A percentile compares a stretch with the other conserved stretches of the same genome.
These are phyloP conservation scores for Ustilago bromivora DNA, from an alignment of 1,284 basidiomycete species.

Conservation along the genomic window DNA sequence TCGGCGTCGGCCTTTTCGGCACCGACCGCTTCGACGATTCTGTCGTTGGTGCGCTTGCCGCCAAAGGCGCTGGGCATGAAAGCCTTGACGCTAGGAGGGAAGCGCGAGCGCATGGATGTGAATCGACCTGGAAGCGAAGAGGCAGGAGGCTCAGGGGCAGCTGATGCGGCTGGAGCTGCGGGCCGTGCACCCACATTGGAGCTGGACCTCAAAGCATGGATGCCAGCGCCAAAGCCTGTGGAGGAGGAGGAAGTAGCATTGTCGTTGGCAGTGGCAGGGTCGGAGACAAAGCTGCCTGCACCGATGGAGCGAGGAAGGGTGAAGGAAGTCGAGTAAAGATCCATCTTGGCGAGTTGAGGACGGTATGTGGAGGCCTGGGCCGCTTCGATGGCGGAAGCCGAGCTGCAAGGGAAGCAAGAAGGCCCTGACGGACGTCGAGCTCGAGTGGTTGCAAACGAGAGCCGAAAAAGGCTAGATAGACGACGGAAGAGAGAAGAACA, in stretches of 20 bases:
- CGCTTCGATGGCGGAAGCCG: slow-evolving; percentile 14
- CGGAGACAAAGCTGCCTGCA: slow-evolving; percentile 38
- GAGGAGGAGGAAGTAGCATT: slow-evolving; percentile 24
- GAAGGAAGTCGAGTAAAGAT: slow-evolving; percentile 62
- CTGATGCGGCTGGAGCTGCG: slow-evolving; percentile 14
- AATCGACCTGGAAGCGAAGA: slow-evolving; percentile 55
- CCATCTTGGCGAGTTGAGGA: slow-evolving; percentile 38
- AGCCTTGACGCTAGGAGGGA: slow-evolving; percentile 65
- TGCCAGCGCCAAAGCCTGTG: slow-evolving; percentile 11
- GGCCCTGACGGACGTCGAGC: slow-evolving; percentile 21
- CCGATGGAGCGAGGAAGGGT: slow-evolving; percentile 57
- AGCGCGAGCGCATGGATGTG: slow-evolving; percentile 64
- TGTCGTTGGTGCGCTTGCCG: slow-evolving; percentile 61
- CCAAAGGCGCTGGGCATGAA: slow-evolving; percentile 66
- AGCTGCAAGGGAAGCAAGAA: slow-evolving; percentile 26
- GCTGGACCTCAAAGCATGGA: slow-evolving; percentile 15
- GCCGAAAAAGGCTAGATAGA: background rate
- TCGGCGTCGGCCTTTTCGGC: slow-evolving; percentile 55
- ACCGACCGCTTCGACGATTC: slow-evolving; percentile 61
- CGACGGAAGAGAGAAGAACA: background rate
- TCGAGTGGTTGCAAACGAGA: background rate
- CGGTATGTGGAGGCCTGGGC: slow-evolving; percentile 21
- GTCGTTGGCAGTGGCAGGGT: slow-evolving; percentile 22
- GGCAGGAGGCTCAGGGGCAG: slow-evolving; percentile 45
- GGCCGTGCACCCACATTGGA: slow-evolving; percentile 14